Evolutionary conservation across 2,329 filamentous ascomycete species (phyloP), one percentile per base, ranked within the genome.

Genomic region (Alternaria sp.): DNA sequence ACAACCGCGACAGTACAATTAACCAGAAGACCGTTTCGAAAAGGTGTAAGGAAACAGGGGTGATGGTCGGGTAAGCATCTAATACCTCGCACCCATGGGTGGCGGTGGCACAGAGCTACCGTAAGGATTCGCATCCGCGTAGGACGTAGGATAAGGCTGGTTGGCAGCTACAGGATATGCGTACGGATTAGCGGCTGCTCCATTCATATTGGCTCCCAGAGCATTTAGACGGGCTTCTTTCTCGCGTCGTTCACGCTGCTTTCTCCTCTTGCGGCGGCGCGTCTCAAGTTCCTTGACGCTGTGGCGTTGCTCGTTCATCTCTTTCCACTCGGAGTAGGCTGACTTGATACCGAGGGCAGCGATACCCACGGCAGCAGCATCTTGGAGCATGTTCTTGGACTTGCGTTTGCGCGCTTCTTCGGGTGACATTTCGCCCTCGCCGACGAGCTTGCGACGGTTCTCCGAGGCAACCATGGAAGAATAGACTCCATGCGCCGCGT

Each of bases 261-360:
- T 83, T 65, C 78, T 76, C 54, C 81, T 73, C 71, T 81, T 79
- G 53, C 76, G 78, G 54, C 81, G 77, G 68, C 85, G 81, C 49
- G 81, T 73, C 66, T 86, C 82, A 58, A 89, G 83, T 63, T 88
- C 83, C 53, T 82, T 80, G 54, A 82, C 83, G 70, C 84, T 82
- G 66, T 85, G 83, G 61, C 86, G 82, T 74, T 88, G 83, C 75
- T 89, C 84, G 60, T 87, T 86, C 78, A 88, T 87, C 72, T 90
- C 86, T 76, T 89, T 88, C 87, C 89, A 90, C 75, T 90, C 88
- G 5, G 82, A 83, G 70, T 87, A 83, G 14, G 88, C 88, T 51
- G 86, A 85, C 75, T 89, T 90, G 80, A 91, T 87, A 75, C 89
- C 88, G 55, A 90, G 80, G 24, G 87, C 88, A 30, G 88, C 88